These are phyloP conservation scores for Tylopilus microsporus DNA, from an alignment of 1,284 basidiomycete genomes.

Conservation along the genomic window DNA sequence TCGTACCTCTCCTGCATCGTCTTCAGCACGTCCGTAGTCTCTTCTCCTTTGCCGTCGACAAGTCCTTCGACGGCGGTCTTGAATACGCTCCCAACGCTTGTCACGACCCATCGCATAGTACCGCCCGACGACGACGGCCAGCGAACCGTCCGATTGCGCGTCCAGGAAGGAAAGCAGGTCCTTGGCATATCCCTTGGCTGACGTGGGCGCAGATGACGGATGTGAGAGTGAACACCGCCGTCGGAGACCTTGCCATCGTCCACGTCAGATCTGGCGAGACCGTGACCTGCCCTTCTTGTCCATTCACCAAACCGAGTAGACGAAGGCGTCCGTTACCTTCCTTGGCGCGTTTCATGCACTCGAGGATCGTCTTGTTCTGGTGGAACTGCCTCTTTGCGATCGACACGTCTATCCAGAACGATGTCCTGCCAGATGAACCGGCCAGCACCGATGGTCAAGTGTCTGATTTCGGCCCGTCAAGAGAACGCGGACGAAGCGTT, in stretches of 20 bases:
- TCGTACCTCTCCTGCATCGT: too few relatives aligned
- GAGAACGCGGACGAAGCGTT: background rate
- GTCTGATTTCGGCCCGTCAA: background rate
- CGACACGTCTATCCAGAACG: constrained; percentile 79
- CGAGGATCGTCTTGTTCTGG: constrained; percentile 3
- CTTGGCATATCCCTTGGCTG: constrained; percentile 66
- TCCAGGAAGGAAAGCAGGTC: constrained; percentile 49
- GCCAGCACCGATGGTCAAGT: constrained; percentile 85
- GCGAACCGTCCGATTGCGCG: constrained; percentile 56
- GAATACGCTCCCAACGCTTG: constrained; percentile 87
- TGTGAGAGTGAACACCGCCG: too few relatives aligned
- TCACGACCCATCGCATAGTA: constrained; percentile 53
- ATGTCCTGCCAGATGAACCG: constrained; percentile 94
- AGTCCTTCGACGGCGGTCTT: constrained; percentile 39
- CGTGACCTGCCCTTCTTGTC: too few relatives aligned
- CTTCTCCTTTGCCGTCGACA: constrained; percentile 69
- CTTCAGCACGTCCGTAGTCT: constrained; percentile 44
- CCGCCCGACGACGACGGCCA: constrained; percentile 78
- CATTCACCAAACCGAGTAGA: too few relatives aligned
- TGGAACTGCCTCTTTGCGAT: constrained; percentile 87
- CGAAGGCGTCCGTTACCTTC: too few relatives aligned
- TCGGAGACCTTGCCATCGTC: too few relatives aligned
- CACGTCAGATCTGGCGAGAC: too few relatives aligned
- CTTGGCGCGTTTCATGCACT: too few relatives aligned
- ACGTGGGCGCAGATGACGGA: constrained; percentile 32